Base-by-base conservation (phyloP, 2,329 filamentous ascomycete species). In the Hypoxylon sp. region DNA sequence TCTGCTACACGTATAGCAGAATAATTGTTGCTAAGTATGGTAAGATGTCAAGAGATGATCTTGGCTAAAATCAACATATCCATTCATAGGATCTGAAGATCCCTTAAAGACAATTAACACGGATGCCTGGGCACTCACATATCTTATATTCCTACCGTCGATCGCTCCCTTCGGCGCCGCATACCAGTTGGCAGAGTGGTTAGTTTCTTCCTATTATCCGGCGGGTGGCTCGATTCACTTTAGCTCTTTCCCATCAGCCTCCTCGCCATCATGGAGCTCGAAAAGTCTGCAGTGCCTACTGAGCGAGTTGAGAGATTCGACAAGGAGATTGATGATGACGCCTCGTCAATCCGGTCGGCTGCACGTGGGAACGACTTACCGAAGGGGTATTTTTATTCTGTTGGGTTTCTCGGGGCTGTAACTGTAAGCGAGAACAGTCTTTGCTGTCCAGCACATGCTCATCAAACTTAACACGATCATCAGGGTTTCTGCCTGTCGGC, bases 401-500 rank as follows among this genome's bases (percentile, higher is more conserved):
- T 75, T 7, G 71, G 69, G 2, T 80, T 81, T 52, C 52, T 81
- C 0, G 79, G 79, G 25, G 72, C 76, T 0, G 62, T 79, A 19
- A 49, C 74, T 49, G 79, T 80, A 62, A 63, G 77, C 74, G 2
- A 3, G 45, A n/a, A 28, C 9, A 4, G 13, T 13, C 5, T 30
- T 3, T 6, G 9, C n/a, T 50, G 5, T 14, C 14, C 48, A 6
- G 41, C 13, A 52, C n/a, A 32, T 14, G 32, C 28, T 60, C 17
- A 52, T 53, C n/a, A 13, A 30, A 48, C 49, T 58, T 66, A 38
- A 71, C 49, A 23, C 41, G 10, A 60, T 14, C 36, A 21, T 14
- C 6, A 80, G 78, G 79, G 78, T 7, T 80, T 81, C 69, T 79
- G 77, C 65, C 70, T 80, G 6, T 79, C 79, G 5, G 76, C 79